Evolutionary conservation across 257 asterid genomes (phyloP), one percentile per base, ranked within the genome.

Genomic region (Jaltomata sinuosa): DNA sequence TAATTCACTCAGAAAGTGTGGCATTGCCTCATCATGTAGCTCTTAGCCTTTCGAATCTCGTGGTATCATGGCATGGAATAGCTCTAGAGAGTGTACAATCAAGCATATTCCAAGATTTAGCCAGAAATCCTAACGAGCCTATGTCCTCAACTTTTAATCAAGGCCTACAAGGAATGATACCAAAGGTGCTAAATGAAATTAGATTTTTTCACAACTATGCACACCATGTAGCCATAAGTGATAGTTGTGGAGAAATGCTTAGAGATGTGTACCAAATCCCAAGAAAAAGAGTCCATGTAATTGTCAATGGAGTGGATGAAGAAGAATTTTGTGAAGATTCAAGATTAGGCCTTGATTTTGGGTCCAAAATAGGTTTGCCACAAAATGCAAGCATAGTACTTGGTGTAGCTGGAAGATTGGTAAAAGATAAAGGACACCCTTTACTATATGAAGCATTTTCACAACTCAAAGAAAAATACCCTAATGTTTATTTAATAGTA

Each of bases 361-460:
- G 93, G 42, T 65, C 92, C 76, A 91, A 89, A 57, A 90, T 93
- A 45, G 98, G 98, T 2, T 59, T 96, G 54, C 98, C 98, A 0
- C 16, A 49, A n/a, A 93, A 92, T 85, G 93, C 94, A 4, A 91
- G 90, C 81, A 29, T 94, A 45, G 98, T 96, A 53, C 94, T 96
- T 27, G 99, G 99, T 27, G 91, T 94, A 15, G 98, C 99, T 11
- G 98, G 99, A 74, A 87, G 98, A 76, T 85, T 96, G 34, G 99
- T 94, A 59, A 96, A 92, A 77, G 99, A 96, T 57, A 96, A 96
- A 88, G 98, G 99, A 11, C 99, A 96, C 38, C 98, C 98, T 10
- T 32, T 96, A 64, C 91, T 94, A 3, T 89, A 91, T 74, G 98
- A 92, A 49, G 98, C 98, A 3, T 96, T 94, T 74, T 89, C 94